Evolutionary conservation across 2,329 filamentous ascomycete genomes (phyloP).

Genomic region (Leptosphaerulina australis): DNA sequence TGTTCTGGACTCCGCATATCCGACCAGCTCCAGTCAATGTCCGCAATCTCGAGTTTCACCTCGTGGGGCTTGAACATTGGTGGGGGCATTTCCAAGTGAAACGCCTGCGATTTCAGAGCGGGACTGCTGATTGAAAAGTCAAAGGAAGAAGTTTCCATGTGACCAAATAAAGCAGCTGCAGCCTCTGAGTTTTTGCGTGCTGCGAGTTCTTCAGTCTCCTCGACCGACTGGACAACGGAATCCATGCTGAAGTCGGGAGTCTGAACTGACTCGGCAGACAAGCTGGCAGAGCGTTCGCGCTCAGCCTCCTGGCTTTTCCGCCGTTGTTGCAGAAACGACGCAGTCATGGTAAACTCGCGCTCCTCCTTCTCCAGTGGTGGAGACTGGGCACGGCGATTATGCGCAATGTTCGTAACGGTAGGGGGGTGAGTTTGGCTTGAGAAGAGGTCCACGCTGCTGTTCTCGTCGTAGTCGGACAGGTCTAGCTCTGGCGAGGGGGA

Average conservation of each 20-base stretch:
- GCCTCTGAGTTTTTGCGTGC: constrained; percentile 59
- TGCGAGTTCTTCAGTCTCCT: constrained; percentile 56
- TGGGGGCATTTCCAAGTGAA: constrained; percentile 43
- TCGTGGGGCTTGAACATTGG: constrained; percentile 41
- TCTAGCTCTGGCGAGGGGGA: constrained; percentile 95
- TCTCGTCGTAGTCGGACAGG: constrained; percentile 83
- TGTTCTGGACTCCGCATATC: constrained; percentile 77
- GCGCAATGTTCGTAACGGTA: constrained; percentile 53
- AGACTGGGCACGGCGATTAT: constrained; percentile 75
- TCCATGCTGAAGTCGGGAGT: constrained; percentile 45
- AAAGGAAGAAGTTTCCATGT: constrained; percentile 49
- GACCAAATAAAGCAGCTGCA: constrained; percentile 57
- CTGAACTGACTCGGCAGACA: constrained; percentile 44
- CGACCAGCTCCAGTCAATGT: constrained; percentile 41
- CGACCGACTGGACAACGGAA: constrained; percentile 46
- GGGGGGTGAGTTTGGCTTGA: constrained; percentile 55
- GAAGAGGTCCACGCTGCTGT: constrained; percentile 63
- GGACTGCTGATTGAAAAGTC: constrained; percentile 53
- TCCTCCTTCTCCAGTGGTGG: constrained; percentile 93
- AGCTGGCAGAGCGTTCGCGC: constrained; percentile 49
- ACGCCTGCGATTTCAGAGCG: constrained; percentile 48
- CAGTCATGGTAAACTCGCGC: constrained; percentile 95
- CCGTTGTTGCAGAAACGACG: constrained; percentile 75
- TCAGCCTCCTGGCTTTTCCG: constrained; percentile 52
- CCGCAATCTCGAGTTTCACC: constrained; percentile 42